Conservation (phyloP, 2,329 filamentous ascomycete species). For the Falciphora oryzae region DNA sequence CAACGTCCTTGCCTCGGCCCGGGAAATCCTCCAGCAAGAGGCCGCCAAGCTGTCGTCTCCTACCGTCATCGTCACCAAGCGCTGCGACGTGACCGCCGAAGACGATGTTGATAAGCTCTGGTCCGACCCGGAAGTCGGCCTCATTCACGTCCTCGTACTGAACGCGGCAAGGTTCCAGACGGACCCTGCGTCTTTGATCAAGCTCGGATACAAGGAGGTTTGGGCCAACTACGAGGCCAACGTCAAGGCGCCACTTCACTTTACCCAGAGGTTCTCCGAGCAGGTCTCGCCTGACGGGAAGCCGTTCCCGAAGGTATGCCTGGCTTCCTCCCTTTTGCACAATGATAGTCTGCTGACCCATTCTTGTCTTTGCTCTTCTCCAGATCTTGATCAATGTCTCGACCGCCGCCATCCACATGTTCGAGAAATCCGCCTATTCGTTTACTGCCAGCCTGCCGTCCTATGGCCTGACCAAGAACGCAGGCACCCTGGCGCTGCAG, state of each 20-base stretch:
- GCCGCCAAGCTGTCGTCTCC: conserved; percentile 5
- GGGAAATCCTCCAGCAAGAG: conserved; percentile 3
- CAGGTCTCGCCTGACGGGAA: conserved; percentile 10
- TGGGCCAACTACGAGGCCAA: conserved; percentile 17
- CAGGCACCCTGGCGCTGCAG: conserved; percentile 16
- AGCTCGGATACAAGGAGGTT: conserved; percentile 13
- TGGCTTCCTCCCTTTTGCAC: background rate
- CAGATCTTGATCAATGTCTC: conserved; percentile 12
- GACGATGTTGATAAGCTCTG: conserved; percentile 9
- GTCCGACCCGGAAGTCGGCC: background rate
- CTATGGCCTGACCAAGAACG: conserved; percentile 20
- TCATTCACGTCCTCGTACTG: conserved; percentile 15
- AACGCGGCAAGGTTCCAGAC: conserved; percentile 11
- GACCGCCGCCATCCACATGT: conserved; percentile 14
- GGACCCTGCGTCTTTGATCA: conserved; percentile 9
- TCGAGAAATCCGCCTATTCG: conserved; percentile 8
- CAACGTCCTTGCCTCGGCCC: conserved; percentile 9
- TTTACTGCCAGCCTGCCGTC: conserved; percentile 17
- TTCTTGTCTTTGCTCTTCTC: background rate
- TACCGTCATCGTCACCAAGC: background rate
- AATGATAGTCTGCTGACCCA: background rate
- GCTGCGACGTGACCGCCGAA: conserved; percentile 7
- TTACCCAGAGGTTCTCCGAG: conserved; percentile 15
- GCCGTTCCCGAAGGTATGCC: background rate
- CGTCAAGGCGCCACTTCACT: conserved; percentile 15